phyloP scores from a whole-genome alignment of 768 basidiomycete species.

The Erythrobasidium yunnanense region DNA sequence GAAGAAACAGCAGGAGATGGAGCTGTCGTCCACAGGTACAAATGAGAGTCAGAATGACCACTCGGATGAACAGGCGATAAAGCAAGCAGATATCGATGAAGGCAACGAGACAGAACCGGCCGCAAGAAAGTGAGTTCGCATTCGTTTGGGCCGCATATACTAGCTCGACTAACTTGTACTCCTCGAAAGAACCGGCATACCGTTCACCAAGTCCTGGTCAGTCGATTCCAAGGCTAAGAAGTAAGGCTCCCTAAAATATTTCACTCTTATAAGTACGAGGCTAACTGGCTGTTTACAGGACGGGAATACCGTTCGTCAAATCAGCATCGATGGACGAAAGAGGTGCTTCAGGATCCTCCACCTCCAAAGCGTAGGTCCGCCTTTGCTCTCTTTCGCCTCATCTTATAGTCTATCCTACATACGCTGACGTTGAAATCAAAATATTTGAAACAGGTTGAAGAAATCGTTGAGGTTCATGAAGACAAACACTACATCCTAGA shows the following conservation, averaged over 20 bases:
- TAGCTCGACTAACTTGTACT: not conserved
- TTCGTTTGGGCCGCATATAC: not conserved
- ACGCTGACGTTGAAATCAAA: too few relatives aligned
- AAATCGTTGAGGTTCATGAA: too few relatives aligned
- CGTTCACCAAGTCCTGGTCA: not conserved
- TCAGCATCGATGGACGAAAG: not conserved
- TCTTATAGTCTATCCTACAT: too few relatives aligned
- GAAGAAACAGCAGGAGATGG: not conserved
- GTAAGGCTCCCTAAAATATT: not conserved
- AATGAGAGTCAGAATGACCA: not conserved
- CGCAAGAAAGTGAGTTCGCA: not conserved
- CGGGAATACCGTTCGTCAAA: not conserved
- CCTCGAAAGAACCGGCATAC: not conserved
- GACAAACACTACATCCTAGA: too few relatives aligned
- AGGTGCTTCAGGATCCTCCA: not conserved
- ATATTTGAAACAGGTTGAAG: too few relatives aligned
- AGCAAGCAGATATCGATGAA: not conserved
- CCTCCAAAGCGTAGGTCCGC: too few relatives aligned
- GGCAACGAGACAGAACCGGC: too few relatives aligned
- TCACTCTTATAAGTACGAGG: not conserved
- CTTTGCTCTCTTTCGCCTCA: too few relatives aligned
- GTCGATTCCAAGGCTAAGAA: not conserved
- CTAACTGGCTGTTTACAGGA: not conserved
- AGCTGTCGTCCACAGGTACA: not conserved
- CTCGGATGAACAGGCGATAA: not conserved